phyloP scores from a whole-genome alignment of 768 basidiomycete species.

The Cystobasidium tubakii region DNA sequence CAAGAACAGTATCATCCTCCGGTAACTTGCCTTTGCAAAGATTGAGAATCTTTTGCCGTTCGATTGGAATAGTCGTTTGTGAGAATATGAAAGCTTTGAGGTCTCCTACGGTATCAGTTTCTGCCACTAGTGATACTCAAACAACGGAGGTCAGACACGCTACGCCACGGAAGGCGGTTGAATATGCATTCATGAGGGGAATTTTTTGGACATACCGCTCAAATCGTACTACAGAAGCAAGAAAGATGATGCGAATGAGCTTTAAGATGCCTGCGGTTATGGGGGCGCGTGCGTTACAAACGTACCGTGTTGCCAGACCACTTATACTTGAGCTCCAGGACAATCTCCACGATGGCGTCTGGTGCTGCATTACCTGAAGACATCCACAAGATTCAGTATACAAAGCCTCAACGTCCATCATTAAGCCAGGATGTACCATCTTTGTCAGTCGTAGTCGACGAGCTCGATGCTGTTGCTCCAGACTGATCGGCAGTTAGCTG shows the following conservation, averaged over 20 bases:
- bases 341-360: constrained; percentile 18
- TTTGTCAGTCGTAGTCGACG: neutral
- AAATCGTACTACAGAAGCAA: constrained; percentile 15
- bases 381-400: too few relatives aligned
- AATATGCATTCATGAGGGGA: neutral
- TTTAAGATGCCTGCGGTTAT: too few relatives aligned
- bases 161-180: too few relatives aligned
- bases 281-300: too few relatives aligned
- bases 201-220: neutral
- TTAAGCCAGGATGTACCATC: neutral
- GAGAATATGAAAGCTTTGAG: constrained; percentile 63
- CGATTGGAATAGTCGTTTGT: constrained; percentile 71
- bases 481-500: neutral
- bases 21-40: constrained; percentile 76
- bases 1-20: constrained; percentile 63
- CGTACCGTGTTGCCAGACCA: constrained; percentile 28
- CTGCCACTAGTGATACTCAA: neutral
- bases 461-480: neutral
- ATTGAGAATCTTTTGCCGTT: constrained; percentile 80
- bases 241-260: too few relatives aligned
- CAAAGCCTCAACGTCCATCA: too few relatives aligned
- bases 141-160: neutral
- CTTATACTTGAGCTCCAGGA: constrained; percentile 28
- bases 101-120: constrained; percentile 58
- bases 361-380: neutral